These are phyloP conservation scores for Euphorbia schlechtendalii DNA, from an alignment of 441 rosid genomes.

Conservation along the genomic window DNA sequence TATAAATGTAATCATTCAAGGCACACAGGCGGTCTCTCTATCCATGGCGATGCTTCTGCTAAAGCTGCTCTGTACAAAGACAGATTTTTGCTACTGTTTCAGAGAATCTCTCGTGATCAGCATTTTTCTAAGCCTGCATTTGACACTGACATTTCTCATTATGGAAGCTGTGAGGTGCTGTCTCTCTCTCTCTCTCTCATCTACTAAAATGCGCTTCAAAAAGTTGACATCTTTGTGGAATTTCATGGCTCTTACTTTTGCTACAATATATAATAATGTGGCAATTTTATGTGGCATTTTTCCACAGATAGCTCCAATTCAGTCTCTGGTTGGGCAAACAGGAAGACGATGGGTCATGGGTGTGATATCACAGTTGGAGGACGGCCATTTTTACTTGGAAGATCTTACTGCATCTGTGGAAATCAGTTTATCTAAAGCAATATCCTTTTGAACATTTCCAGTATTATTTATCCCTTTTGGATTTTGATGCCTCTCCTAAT, in stretches of 20 bases:
- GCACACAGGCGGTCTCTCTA: slow-evolving; percentile 48
- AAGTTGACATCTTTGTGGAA: background rate
- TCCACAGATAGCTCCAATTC: slow-evolving; percentile 73
- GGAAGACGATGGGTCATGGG: slow-evolving; percentile 97
- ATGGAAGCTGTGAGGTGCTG: slow-evolving; percentile 77
- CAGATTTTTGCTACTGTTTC: slow-evolving; percentile 61
- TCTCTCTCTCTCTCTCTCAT: slow-evolving; percentile 3
- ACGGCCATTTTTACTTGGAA: slow-evolving; percentile 91
- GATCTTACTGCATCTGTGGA: slow-evolving; percentile 93
- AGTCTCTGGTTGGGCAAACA: slow-evolving; percentile 64
- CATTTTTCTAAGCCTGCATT: slow-evolving; percentile 75
- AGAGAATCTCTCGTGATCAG: slow-evolving; percentile 77
- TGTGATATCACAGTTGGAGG: slow-evolving; percentile 94
- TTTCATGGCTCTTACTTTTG: background rate
- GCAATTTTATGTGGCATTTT: background rate
- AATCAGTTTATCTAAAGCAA: slow-evolving; percentile 76
- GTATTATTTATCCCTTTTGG: background rate
- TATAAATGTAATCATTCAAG: slow-evolving; percentile 23
- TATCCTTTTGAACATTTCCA: slow-evolving; percentile 55
- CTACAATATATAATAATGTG: background rate
- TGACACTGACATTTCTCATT: slow-evolving; percentile 48
- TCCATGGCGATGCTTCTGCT: slow-evolving; percentile 74
- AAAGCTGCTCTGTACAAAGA: slow-evolving; percentile 68
- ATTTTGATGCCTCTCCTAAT: background rate
- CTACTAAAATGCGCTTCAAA: background rate